Base-by-base conservation (phyloP, 23 red algal genomes). In the Agarophyton chilense region DNA sequence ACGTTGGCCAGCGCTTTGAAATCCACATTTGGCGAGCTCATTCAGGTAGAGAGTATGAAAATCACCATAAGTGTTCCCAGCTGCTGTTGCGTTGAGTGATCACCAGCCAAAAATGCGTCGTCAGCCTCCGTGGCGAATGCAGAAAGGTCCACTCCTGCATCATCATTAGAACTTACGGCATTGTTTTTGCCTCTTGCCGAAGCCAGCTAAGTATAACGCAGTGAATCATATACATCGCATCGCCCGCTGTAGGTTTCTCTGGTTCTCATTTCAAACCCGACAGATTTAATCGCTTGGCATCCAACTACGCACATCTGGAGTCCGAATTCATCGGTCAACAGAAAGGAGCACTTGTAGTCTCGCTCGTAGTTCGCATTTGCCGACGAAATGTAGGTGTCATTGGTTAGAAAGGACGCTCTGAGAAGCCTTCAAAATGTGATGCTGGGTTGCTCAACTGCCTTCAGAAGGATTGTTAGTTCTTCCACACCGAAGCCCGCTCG, bases 341-440 rank as follows among this genome's bases (percentile, higher is more conserved):
- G 62, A 31, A 92, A 92, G 75, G 72, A 92, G 52, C 82, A 92
- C 77, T 92, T 83, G 45, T 83, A 92, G 77, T 83, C 77, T 50
- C 77, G 77, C 4, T 83, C 88, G 49, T 92, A 92, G 76, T 67
- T 92, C 0, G 88, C 47, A 81, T 74, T 54, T 40, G 88, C 88
- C 7, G 88, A 92, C 24, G 58, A 39, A 19, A 40, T 47, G 55
- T 52, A 92, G 14, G 64, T 83, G 61, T 81, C 76, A 16, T 81
- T 41, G n/a, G 76, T 82, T 17, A 58, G 82, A 55, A 77, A 77
- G 50, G 62, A 22, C n/a, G 88, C 46, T 25, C 47, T 81, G 8
- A 44, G 51, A 52, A 82, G 43, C 19, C 22, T 81, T 53, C 75
- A 46, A 52, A 91, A 41, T 18, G 52, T 79, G 32, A 92, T 47